These are phyloP conservation scores for Globisporangium spinosum DNA, from an alignment of 352 stramenopile species.

Conservation along the genomic window DNA sequence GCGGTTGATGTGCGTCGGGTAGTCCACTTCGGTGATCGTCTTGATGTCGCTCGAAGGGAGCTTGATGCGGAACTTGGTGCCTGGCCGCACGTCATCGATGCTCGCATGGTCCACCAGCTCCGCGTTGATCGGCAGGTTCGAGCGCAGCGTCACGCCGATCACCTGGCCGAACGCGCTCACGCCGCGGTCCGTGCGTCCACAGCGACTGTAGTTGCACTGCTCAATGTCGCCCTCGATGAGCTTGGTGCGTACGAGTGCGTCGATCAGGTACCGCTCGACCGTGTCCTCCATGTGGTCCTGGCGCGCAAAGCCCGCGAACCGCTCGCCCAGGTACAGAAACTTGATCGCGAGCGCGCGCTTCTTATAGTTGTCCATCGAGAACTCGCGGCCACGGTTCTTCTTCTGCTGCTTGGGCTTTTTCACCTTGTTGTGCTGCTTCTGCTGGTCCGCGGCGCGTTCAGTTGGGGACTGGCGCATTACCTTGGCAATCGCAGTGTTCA, in stretches of 20 bases:
- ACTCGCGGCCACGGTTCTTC: conserved; percentile 43
- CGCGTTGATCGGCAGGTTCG: conserved; percentile 62
- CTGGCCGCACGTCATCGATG: conserved; percentile 67
- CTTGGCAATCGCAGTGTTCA: conserved; percentile 68
- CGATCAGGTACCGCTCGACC: conserved; percentile 92
- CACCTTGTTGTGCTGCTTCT: conserved; percentile 25
- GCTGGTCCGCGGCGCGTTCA: conserved; percentile 1
- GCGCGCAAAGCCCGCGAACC: conserved; percentile 85
- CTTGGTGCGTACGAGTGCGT: conserved; percentile 89
- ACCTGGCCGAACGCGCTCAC: conserved; percentile 90
- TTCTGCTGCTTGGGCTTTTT: conserved; percentile 50
- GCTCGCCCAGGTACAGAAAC: conserved; percentile 86
- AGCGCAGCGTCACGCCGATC: conserved; percentile 64
- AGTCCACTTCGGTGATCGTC: conserved; percentile 92
- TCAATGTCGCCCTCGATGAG: conserved; percentile 85
- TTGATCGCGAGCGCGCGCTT: conserved; percentile 73
- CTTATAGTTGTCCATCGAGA: conserved; percentile 76
- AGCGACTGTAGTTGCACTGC: conserved; percentile 91
- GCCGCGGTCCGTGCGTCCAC: conserved; percentile 95
- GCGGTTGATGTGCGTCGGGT: conserved; percentile 95
- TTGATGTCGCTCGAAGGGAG: conserved; percentile 58
- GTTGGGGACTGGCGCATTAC: conserved; percentile 37
- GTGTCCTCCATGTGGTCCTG: conserved; percentile 91
- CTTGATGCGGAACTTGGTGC: conserved; percentile 58
- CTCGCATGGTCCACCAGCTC: conserved; percentile 53